Base-by-base conservation (phyloP, 805 yeast genomes). In the Brettanomyces nanus region DNA sequence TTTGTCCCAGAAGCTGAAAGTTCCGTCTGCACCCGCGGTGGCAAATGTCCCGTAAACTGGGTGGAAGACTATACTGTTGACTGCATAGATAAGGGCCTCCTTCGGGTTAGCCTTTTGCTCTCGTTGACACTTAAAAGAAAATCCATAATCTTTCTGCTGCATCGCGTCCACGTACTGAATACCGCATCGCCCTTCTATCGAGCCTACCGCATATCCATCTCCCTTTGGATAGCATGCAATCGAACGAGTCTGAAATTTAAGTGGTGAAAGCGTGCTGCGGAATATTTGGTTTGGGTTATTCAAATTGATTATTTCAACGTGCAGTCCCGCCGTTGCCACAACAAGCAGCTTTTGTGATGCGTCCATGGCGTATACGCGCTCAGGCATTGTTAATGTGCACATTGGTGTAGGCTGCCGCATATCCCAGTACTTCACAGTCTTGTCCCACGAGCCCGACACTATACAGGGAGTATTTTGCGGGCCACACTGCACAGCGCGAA, bases 381-480 rank as follows among this genome's bases (percentile, higher is more conserved):
- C 97, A 0, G 97, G 95, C 57, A 92, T 65, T 51, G 74, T 73
- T 29, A 92, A 64, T 3, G 95, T 83, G 15, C 87, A 74, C 17
- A 90, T 72, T 14, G 97, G 92, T 49, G 75, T 80, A 32, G 80
- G 83, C 47, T 79, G 78, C 54, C 97, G 78, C 63, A 84, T 69
- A 62, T 92, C 97, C 98, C 98, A 90, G 61, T 92, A 92, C 56
- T 76, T 79, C 45, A 92, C 63, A 1, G 97, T 86, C 62, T 86
- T 87, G 62, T 92, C 98, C 97, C 97, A 92, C 5, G 96, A 85
- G 6, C 95, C 96, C 31, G 89, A 76, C 3, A 87, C 97, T 20
- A 90, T 76, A 46, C 85, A 85, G 30, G 75, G 86, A 1, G 86
- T 74, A 49, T 83, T 84, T 6, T 79, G 67, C n/a, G 89, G 86